These are phyloP conservation scores for Xanthoceras sorbifolium DNA, from an alignment of 345 rosid genomes.

Conservation along the genomic window DNA sequence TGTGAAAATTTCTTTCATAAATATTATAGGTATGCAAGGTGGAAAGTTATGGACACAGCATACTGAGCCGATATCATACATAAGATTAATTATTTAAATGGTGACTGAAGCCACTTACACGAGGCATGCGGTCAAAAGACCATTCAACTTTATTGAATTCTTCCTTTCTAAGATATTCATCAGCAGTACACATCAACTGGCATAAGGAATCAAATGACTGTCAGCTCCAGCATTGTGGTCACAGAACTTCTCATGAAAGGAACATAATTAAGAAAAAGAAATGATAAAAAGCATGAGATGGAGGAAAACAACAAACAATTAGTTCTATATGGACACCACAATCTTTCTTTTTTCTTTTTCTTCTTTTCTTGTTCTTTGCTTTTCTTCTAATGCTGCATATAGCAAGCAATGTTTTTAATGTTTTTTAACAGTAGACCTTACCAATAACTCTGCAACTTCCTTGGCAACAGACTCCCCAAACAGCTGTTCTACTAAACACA, in stretches of 20 bases:
- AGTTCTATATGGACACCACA: neutral
- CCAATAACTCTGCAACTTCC: conserved; percentile 66
- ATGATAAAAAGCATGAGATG: neutral
- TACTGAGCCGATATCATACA: neutral
- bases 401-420: conserved; percentile 11
- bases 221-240: conserved; percentile 8
- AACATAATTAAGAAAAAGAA: neutral
- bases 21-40: neutral
- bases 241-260: neutral
- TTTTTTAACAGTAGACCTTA: conserved; percentile 26
- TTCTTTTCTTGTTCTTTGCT: too few relatives aligned
- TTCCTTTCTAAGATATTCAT: conserved; percentile 45
- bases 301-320: neutral
- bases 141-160: conserved; percentile 81
- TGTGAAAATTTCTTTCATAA: neutral
- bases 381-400: neutral
- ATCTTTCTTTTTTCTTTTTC: too few relatives aligned
- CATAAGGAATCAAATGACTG: conserved; percentile 16
- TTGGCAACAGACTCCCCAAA: conserved; percentile 72
- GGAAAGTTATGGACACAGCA: neutral
- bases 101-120: conserved; percentile 52
- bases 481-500: conserved; percentile 78
- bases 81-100: neutral
- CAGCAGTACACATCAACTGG: conserved; percentile 56
- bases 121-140: conserved; percentile 60